A percentile compares a stretch with the other conserved stretches of the same genome.
Conservation (phyloP, 768 basidiomycete species). For the Kwoniella heveanensis region DNA sequence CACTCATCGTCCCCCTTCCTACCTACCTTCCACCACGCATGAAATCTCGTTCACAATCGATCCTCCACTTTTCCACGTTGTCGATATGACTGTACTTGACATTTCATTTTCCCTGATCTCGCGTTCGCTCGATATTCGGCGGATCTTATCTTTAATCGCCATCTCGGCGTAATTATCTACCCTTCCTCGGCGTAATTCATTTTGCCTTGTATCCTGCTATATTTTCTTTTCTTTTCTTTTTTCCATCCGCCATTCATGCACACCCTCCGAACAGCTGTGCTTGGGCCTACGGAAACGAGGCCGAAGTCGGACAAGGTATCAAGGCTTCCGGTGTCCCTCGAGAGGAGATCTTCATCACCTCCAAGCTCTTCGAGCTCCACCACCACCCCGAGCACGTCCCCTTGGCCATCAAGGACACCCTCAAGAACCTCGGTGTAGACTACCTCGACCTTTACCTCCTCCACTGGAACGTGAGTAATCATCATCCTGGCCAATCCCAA, state of each 20-base stretch:
- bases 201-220: not conserved
- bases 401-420: constrained; percentile 65
- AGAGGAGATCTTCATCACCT: constrained; percentile 72
- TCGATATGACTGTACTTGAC: not conserved
- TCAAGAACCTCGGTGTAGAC: constrained; percentile 56
- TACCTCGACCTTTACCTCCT: constrained; percentile 81
- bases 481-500: not conserved
- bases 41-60: not conserved
- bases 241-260: not conserved
- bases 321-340: constrained; percentile 68
- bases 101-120: not conserved
- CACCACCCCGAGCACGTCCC: constrained; percentile 76
- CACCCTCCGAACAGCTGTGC: constrained; percentile 38
- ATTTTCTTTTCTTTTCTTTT: not conserved
- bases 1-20: not conserved
- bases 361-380: constrained; percentile 57
- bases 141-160: not conserved
- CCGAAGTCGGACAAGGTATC: constrained; percentile 70
- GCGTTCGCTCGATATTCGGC: not conserved
- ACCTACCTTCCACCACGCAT: not conserved
- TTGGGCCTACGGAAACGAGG: constrained; percentile 74
- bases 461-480: constrained; percentile 63
- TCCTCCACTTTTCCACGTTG: constrained; percentile 3
- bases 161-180: not conserved
- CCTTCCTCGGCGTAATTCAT: not conserved